Evolutionary conservation across 371 early-diverging fungal species (phyloP), one percentile per base, ranked within the genome.

Genomic region (Mucor plumbeus): DNA sequence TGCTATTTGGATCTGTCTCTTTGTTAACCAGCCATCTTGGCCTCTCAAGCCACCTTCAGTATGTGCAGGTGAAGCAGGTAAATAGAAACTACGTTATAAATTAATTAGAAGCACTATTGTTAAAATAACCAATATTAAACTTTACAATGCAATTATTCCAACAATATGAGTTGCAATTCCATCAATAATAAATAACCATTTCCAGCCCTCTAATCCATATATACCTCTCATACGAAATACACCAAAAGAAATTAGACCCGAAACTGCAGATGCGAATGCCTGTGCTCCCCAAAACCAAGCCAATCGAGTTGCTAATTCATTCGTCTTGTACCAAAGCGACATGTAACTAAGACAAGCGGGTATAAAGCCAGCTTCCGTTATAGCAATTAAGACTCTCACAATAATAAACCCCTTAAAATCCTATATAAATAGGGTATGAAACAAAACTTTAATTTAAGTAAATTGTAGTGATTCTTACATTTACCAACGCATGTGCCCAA

Each of bases 211-310:
- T 14, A 87, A 73, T 15, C 84, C 87, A 40, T 67, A 82, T 19
- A 82, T 55, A 59, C 88, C 88, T 4, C 80, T 61, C 72, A 90
- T 56, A 13, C 81, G 78, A 59, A 90, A 80, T 39, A 90, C 76
- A 26, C 81, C 87, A 64, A 84, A 87, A 1, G 90, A 78, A n/a
- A 89, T 73, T 9, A 88, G 61, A 31, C 90, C 90, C 1, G 87
- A 85, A 35, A 79, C 68, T 4, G 90, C 85, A n/a, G 84, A 83
- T 10, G 90, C 87, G 26, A 90, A 67, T 1, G 82, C 67, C 55
- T 87, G 81, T 19, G 82, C 69, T 13, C 81, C 83, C 90, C 90
- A 90, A 64, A 90, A 87, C 69, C 75, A 85, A 54, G 74, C 78
- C 4, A 89, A 71, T 14, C 63, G 48, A 13, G 86, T 76, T 1